Conservation (phyloP, 1,139 yeast genomes). For the Yamadazyma spencermartinsiae region DNA sequence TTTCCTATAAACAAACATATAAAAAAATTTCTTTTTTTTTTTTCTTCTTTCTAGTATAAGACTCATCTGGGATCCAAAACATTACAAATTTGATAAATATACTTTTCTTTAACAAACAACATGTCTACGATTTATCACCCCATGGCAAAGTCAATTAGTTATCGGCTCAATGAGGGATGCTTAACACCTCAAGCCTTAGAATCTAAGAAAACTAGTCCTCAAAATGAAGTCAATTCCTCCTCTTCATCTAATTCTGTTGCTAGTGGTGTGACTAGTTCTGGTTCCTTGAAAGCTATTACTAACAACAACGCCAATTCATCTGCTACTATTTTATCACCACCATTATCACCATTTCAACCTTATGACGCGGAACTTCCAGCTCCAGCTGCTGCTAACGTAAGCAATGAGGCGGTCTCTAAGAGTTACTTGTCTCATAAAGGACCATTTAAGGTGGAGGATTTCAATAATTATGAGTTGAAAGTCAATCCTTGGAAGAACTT, state of each 20-base stretch:
- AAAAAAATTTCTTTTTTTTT: conserved; percentile 12
- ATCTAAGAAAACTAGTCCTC: neutral
- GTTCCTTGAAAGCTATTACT: conserved; percentile 1
- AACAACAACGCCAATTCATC: neutral
- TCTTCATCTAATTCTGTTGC: too few relatives aligned
- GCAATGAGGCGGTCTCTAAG: conserved; percentile 7
- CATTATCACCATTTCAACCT: conserved; percentile 60
- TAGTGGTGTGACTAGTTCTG: conserved; percentile 18
- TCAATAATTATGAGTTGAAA: conserved; percentile 46
- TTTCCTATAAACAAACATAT: conserved; percentile 1
- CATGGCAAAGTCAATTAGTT: conserved; percentile 23
- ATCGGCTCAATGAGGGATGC: conserved; percentile 34
- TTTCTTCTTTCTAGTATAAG: conserved; percentile 5
- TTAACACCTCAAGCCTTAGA: conserved; percentile 31
- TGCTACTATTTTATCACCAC: conserved; percentile 55
- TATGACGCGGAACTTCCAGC: neutral
- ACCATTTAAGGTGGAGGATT: conserved; percentile 51
- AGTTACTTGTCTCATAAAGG: conserved; percentile 22
- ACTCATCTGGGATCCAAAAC: conserved; percentile 11
- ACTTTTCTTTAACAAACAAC: conserved; percentile 3
- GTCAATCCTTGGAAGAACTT: conserved; percentile 54
- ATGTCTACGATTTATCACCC: conserved; percentile 41
- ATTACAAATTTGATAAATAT: too few relatives aligned
- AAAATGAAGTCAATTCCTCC: conserved; percentile 2
- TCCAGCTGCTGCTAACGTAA: conserved; percentile 2